A percentile compares a stretch with the other conserved stretches of the same genome.
These are phyloP conservation scores for Phaseolus coccineus DNA, from an alignment of 331 rosid genomes.

Conservation along the genomic window DNA sequence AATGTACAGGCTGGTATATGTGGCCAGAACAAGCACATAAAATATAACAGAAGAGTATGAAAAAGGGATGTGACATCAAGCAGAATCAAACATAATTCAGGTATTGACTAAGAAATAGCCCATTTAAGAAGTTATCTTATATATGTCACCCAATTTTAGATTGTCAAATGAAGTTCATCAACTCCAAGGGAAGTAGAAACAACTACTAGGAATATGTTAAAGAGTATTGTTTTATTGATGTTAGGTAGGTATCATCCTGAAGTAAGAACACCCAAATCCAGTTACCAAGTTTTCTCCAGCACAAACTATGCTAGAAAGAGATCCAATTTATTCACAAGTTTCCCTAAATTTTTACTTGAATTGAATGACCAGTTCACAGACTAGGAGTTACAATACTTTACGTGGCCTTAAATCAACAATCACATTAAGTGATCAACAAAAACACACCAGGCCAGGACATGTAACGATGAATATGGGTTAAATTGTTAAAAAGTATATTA, in stretches of 20 bases:
- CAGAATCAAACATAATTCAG: background rate
- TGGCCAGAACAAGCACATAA: background rate
- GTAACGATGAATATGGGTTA: background rate
- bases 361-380: background rate
- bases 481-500: background rate
- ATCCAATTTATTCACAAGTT: background rate
- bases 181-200: background rate
- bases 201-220: background rate
- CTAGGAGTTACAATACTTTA: background rate
- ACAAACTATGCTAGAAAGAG: slow-evolving; percentile 16
- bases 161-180: background rate
- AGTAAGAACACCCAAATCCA: slow-evolving; percentile 9
- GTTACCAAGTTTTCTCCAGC: slow-evolving; percentile 2
- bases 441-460: background rate
- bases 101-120: background rate
- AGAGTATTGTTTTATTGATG: background rate
- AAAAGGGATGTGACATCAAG: background rate
- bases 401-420: background rate
- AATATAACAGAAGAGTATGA: background rate
- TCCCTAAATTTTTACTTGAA: background rate
- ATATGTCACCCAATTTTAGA: slow-evolving; percentile 9
- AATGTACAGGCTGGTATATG: background rate
- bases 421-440: background rate
- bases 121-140: background rate
- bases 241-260: slow-evolving; percentile 1